Evolutionary conservation across 345 rosid species (phyloP), one percentile per base, ranked within the genome.

Genomic region (Alliaria petiolata): DNA sequence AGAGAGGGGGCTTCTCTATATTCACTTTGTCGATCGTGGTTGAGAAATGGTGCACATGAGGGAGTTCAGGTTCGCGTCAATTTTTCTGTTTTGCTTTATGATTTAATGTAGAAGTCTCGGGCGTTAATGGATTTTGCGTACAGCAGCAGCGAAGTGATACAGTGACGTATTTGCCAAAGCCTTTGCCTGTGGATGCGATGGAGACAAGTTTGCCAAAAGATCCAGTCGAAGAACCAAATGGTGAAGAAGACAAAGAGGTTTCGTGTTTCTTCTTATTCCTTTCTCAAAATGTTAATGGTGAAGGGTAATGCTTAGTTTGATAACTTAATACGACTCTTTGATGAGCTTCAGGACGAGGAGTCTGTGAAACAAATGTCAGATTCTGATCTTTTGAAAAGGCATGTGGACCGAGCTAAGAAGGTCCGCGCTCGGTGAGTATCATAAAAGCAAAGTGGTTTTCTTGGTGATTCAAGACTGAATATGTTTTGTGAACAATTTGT

Each of bases 21-120:
- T 71, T 79, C 86, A 19, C 89, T 95, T 63, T 92, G 97, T 66
- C 83, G 97, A 34, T 91, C 96, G 56, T 95, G 99, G 99, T 70
- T 95, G 82, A 86, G 87, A 83, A 91, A 89, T 77, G 96, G 97
- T 67, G 81, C 72, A 70, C 83, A 82, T 33, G 93, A 95, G 65
- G 89, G 88, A 75, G 64, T 42, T 65, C 89, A 87, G 96, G 97
- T 93, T 74, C 28, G 77, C 46, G 15, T 45, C 55, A 43, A 39
- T 14, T 6, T n/a, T n/a, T 36, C 33, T 44, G 17, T 43, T 52
- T 59, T n/a, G 51, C 57, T 49, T 31, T 60, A 4, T 5, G 17
- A 9, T 19, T 9, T 40, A 50, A 25, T 46, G 38, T 39, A 35
- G 31, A 42, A 39, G 6, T 45, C 11, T 1, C n/a, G 13, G 25